These are phyloP conservation scores for Malbranchea cinnamomea DNA, from an alignment of 2,329 filamentous ascomycete genomes.

Conservation along the genomic window DNA sequence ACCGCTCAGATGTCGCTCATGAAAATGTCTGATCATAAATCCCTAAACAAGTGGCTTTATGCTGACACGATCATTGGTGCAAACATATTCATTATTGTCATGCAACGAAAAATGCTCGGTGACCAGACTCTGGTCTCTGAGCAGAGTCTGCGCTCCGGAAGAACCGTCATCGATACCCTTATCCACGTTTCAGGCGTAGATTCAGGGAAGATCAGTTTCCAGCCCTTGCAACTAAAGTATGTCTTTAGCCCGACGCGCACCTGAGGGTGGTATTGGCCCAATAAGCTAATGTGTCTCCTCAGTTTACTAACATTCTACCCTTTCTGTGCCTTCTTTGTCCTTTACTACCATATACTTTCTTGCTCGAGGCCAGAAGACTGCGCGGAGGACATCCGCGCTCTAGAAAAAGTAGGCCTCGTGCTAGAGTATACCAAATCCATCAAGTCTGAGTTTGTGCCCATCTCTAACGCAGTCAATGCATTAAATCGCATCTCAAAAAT, in stretches of 20 bases:
- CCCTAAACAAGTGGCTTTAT: constrained; percentile 2
- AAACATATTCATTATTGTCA: constrained; percentile 2
- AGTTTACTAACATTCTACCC: constrained; percentile 4
- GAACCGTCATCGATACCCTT: constrained; percentile 1
- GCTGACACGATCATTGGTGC: background rate
- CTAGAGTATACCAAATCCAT: background rate
- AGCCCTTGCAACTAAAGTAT: background rate
- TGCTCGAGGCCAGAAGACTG: background rate
- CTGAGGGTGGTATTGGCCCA: background rate
- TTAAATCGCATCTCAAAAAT: constrained; percentile 2
- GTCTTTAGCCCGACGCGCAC: background rate
- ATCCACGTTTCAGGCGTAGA: constrained; percentile 1
- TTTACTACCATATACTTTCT: constrained; percentile 3
- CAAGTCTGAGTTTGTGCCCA: constrained; percentile 2
- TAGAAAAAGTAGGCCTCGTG: background rate
- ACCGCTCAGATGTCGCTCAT: background rate
- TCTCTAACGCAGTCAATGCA: constrained; percentile 4
- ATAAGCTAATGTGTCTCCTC: background rate
- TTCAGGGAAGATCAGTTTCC: background rate
- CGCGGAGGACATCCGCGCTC: constrained; percentile 1
- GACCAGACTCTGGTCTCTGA: background rate
- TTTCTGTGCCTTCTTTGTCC: constrained; percentile 3
- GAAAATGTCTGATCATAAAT: background rate
- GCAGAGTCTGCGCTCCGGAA: background rate
- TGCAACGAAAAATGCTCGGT: constrained; percentile 3